Percentiles rank a stretch among this genome's conserved stretches.
Evolutionary conservation across 2,329 filamentous ascomycete species (phyloP).

Genomic region (Ophiostoma ulmi): DNA sequence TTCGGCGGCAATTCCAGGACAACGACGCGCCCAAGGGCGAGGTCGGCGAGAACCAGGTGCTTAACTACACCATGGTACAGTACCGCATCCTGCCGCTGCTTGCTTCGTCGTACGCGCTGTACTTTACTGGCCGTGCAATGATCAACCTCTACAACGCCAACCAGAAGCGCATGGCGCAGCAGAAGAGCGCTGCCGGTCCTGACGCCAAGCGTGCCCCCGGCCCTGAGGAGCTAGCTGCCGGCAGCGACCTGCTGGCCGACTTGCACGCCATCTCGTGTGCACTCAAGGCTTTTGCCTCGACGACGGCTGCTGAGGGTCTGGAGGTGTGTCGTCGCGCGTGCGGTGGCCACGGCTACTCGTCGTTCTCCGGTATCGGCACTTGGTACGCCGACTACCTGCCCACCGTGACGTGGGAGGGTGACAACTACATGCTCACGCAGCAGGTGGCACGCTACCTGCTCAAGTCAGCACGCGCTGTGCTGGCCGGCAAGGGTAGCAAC

Average conservation of each 20-base stretch:
- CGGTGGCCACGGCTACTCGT: slow-evolving; percentile 71
- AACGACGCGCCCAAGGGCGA: slow-evolving; percentile 51
- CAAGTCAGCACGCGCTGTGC: slow-evolving; percentile 66
- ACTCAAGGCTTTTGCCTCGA: slow-evolving; percentile 67
- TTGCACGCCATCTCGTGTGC: slow-evolving; percentile 73
- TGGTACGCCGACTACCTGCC: slow-evolving; percentile 74
- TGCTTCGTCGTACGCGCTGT: slow-evolving; percentile 69
- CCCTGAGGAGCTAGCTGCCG: slow-evolving; percentile 3
- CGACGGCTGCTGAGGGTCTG: slow-evolving; percentile 66
- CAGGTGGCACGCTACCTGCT: slow-evolving; percentile 72
- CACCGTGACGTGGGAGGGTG: slow-evolving; percentile 66
- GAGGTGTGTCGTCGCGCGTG: slow-evolving; percentile 71
- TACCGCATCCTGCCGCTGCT: slow-evolving; percentile 66
- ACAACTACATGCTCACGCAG: slow-evolving; percentile 79
- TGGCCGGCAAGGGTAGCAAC: slow-evolving; percentile 38
- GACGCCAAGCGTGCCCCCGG: slow-evolving; percentile 24
- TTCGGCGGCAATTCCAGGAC: slow-evolving; percentile 74
- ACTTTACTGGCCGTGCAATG: slow-evolving; percentile 74
- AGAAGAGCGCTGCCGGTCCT: slow-evolving; percentile 52
- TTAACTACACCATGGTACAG: slow-evolving; percentile 79
- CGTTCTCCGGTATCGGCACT: slow-evolving; percentile 68
- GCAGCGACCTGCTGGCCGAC: slow-evolving; percentile 50
- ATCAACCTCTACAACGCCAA: slow-evolving; percentile 68
- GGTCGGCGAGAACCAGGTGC: slow-evolving; percentile 65
- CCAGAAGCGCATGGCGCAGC: slow-evolving; percentile 58